Evolutionary conservation across 2,329 filamentous ascomycete genomes (phyloP).

Genomic region (Meredithiella fracta): DNA sequence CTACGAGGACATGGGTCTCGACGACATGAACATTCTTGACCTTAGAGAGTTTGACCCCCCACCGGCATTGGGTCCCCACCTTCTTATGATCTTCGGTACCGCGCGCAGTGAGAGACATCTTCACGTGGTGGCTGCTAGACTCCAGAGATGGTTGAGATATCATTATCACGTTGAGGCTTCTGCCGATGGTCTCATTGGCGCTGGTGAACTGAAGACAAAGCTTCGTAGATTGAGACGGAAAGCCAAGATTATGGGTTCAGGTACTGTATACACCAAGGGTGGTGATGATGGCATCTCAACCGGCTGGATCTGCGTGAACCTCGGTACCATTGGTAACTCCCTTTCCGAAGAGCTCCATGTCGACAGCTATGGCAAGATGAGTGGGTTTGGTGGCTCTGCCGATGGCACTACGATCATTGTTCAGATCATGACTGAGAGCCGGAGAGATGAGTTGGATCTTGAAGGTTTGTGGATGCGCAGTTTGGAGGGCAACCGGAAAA

Average conservation of each 20-base stretch:
- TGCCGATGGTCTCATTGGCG: constrained; percentile 75
- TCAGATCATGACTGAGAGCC: constrained; percentile 39
- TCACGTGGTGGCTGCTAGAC: constrained; percentile 76
- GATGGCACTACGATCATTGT: constrained; percentile 37
- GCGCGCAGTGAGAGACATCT: constrained; percentile 86
- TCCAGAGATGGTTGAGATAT: constrained; percentile 69
- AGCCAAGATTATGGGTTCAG: constrained; percentile 62
- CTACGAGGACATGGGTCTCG: constrained; percentile 71
- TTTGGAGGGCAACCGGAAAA: constrained; percentile 20
- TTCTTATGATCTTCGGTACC: constrained; percentile 86
- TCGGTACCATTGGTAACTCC: constrained; percentile 52
- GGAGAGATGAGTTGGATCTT: constrained; percentile 35
- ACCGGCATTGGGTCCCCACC: constrained; percentile 68
- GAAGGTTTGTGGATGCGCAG: constrained; percentile 35
- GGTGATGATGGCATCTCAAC: constrained; percentile 77
- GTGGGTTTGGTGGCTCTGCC: constrained; percentile 52
- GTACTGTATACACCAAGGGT: constrained; percentile 45
- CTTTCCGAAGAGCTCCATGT: constrained; percentile 27
- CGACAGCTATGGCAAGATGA: constrained; percentile 40
- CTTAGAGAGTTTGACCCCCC: constrained; percentile 72
- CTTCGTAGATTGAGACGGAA: constrained; percentile 63
- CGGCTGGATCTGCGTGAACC: constrained; percentile 91
- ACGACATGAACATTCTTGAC: constrained; percentile 66
- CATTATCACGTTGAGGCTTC: constrained; percentile 56
- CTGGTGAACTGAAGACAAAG: constrained; percentile 82